These are phyloP conservation scores for Arachis hypogaea DNA, from an alignment of 306 rosid genomes.

Conservation along the genomic window DNA sequence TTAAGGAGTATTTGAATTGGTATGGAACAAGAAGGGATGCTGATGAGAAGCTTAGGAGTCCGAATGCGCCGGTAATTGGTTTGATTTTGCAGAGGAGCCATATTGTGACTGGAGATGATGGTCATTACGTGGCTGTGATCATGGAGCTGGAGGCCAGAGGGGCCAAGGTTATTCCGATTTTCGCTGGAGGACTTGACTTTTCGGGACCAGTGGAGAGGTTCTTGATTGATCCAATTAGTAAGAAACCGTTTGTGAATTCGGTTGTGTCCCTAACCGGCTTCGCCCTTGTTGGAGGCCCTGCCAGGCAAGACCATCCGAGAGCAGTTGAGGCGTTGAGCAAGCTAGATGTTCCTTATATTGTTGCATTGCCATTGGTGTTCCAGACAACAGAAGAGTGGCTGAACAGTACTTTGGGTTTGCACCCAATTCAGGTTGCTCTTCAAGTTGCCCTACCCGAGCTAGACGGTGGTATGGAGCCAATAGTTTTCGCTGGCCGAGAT, in stretches of 20 bases:
- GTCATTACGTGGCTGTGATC: slow-evolving; percentile 96
- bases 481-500: slow-evolving; percentile 93
- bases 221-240: slow-evolving; percentile 76
- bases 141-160: slow-evolving; percentile 98
- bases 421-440: slow-evolving; percentile 97
- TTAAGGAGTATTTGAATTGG: slow-evolving; percentile 98
- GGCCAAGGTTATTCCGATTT: slow-evolving; percentile 92
- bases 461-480: slow-evolving; percentile 99
- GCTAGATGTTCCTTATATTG: slow-evolving; percentile 94
- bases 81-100: slow-evolving; percentile 93
- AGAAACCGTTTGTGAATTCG: slow-evolving; percentile 79
- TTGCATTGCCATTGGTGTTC: slow-evolving; percentile 94
- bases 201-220: slow-evolving; percentile 95
- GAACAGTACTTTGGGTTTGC: slow-evolving; percentile 92
- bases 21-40: slow-evolving; percentile 91
- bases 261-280: slow-evolving; percentile 90
- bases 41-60: slow-evolving; percentile 78
- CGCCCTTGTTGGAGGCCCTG: slow-evolving; percentile 99
- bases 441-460: slow-evolving; percentile 99
- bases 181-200: slow-evolving; percentile 93
- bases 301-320: slow-evolving; percentile 97
- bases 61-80: slow-evolving; percentile 67
- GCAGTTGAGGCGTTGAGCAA: slow-evolving; percentile 85
- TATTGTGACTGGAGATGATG: slow-evolving; percentile 97
- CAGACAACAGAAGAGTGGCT: slow-evolving; percentile 99